phyloP scores from a whole-genome alignment of 441 rosid species.

The Populus hybrid region DNA sequence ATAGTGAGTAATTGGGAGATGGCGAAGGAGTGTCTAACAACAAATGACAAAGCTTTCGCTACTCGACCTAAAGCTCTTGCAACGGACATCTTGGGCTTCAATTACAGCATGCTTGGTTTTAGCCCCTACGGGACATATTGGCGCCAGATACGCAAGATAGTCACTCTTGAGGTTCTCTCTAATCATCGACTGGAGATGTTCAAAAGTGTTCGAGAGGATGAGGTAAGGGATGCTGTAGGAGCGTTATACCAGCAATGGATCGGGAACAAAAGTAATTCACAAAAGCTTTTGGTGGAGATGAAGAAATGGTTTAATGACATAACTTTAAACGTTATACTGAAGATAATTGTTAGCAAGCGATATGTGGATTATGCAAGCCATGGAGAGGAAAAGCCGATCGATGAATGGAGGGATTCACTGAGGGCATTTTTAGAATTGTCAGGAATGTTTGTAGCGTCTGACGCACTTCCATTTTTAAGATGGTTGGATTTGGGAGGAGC shows the following conservation, averaged over 20 bases:
- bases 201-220: conserved; percentile 24
- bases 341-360: conserved; percentile 34
- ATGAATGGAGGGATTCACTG: conserved; percentile 12
- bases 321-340: conserved; percentile 27
- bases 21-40: conserved; percentile 18
- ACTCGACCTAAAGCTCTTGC: conserved; percentile 27
- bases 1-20: conserved; percentile 29
- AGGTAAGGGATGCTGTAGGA: conserved; percentile 21
- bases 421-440: conserved; percentile 19
- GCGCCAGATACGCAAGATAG: conserved; percentile 37
- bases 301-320: conserved; percentile 32
- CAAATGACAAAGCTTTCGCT: conserved; percentile 26
- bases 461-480: conserved; percentile 35
- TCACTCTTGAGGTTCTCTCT: conserved; percentile 32
- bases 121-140: conserved; percentile 41
- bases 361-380: conserved; percentile 19
- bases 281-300: conserved; percentile 31
- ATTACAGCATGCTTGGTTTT: conserved; percentile 27
- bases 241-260: conserved; percentile 20
- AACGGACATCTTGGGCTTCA: conserved; percentile 25
- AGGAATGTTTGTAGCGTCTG: conserved; percentile 34
- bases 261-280: neutral
- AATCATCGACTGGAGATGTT: conserved; percentile 24
- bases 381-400: neutral
- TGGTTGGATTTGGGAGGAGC: conserved; percentile 41